Evolutionary conservation across 192 early-diverging fungal species (phyloP).

Genomic region (Coemansia sp.): DNA sequence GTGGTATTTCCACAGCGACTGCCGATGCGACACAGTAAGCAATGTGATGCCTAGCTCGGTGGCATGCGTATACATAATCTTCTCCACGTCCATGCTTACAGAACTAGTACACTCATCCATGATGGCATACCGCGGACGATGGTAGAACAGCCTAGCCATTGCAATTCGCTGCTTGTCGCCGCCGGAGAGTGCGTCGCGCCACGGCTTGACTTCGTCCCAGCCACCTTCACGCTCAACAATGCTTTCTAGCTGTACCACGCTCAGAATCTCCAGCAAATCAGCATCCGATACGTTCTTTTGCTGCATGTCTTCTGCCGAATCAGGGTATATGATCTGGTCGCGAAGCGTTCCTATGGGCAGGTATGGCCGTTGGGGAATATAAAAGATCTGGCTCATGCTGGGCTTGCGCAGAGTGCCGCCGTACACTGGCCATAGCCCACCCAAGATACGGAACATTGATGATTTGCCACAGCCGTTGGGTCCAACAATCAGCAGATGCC

Average conservation of each 20-base stretch:
- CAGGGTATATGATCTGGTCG: conserved; percentile 97
- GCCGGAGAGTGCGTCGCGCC: conserved; percentile 92
- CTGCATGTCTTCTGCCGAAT: conserved; percentile 78
- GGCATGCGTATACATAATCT: conserved; percentile 83
- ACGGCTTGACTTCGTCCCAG: conserved; percentile 81
- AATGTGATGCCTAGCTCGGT: conserved; percentile 82
- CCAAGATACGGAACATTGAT: conserved; percentile 93
- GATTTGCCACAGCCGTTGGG: conserved; percentile 96
- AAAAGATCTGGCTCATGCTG: conserved; percentile 85
- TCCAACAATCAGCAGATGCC: conserved; percentile 88
- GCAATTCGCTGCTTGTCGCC: conserved; percentile 96
- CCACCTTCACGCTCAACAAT: conserved; percentile 91
- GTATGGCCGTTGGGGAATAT: conserved; percentile 99
- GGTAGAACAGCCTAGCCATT: conserved; percentile 97
- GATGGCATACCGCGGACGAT: conserved; percentile 91
- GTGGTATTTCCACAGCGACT: conserved; percentile 96
- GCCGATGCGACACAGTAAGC: conserved; percentile 93
- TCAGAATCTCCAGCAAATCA: conserved; percentile 74
- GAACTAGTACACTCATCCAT: conserved; percentile 91
- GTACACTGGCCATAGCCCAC: conserved; percentile 95
- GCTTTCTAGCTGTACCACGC: conserved; percentile 76
- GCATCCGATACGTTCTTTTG: conserved; percentile 69
- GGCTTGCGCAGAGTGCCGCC: conserved; percentile 75
- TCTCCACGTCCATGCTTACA: conserved; percentile 94
- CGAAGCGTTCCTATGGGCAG: conserved; percentile 89